These are phyloP conservation scores for Akebia trifoliata DNA, from an alignment of 164 flowering plant species.

Conservation along the genomic window DNA sequence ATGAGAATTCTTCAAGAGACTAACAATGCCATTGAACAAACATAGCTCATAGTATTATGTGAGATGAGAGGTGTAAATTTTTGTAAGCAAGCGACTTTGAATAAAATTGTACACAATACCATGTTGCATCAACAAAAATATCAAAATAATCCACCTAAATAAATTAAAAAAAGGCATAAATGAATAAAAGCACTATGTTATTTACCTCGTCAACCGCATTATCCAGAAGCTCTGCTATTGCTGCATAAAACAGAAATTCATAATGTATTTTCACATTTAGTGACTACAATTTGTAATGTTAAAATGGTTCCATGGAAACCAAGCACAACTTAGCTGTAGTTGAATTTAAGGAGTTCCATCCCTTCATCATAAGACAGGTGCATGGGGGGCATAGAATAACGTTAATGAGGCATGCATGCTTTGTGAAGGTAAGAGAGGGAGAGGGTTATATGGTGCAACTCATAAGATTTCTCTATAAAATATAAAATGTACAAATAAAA, in stretches of 20 bases:
- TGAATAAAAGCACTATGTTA: neutral
- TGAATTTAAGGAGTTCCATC: neutral
- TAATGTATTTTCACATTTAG: neutral
- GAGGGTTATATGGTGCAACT: neutral
- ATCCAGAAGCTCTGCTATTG: conserved; percentile 91
- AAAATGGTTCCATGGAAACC: neutral
- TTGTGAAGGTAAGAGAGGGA: neutral
- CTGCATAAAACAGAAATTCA: conserved; percentile 34
- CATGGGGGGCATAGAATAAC: neutral
- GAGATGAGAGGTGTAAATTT: neutral
- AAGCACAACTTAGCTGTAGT: neutral
- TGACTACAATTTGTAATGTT: too few species aligned
- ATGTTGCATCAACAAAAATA: conserved; percentile 1
- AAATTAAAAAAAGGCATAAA: too few species aligned
- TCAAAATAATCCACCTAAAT: neutral
- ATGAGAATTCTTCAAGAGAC: neutral
- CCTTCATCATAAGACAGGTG: neutral
- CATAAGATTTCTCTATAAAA: too few species aligned
- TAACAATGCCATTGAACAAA: neutral
- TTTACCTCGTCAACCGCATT: conserved; percentile 90
- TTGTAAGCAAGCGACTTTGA: neutral
- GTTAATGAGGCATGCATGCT: neutral
- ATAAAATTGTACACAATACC: neutral
- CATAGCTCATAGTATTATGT: too few species aligned
- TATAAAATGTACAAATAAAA: too few species aligned